Conservation (phyloP, 1,139 yeast species). For the Suzukiozyma palmioleophila region DNA sequence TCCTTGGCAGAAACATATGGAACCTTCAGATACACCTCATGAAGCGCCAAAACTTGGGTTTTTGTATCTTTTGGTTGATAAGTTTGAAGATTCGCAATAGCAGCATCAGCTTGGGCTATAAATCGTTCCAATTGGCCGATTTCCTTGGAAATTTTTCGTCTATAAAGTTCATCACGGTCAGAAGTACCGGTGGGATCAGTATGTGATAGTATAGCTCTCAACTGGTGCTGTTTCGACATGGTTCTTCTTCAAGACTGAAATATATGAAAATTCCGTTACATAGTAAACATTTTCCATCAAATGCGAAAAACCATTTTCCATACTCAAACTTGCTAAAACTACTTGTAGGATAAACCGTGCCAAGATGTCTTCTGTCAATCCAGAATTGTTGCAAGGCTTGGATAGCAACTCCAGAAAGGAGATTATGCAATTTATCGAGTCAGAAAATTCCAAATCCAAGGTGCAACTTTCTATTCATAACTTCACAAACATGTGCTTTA, state of each 20-base stretch:
- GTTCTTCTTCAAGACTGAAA: neutral
- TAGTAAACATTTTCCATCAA: too few relatives aligned
- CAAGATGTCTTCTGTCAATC: slow-evolving; percentile 56
- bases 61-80: neutral
- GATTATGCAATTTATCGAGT: slow-evolving; percentile 68
- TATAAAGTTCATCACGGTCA: slow-evolving; percentile 18
- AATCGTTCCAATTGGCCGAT: slow-evolving; percentile 22
- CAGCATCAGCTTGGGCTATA: slow-evolving; percentile 27
- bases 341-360: neutral
- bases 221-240: slow-evolving; percentile 5
- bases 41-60: slow-evolving; percentile 20
- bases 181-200: slow-evolving; percentile 1
- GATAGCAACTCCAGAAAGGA: slow-evolving; percentile 74
- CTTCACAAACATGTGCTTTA: slow-evolving; percentile 88
- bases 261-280: too few relatives aligned
- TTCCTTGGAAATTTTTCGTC: slow-evolving; percentile 24
- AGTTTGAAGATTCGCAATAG: slow-evolving; percentile 10
- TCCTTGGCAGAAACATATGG: slow-evolving; percentile 33
- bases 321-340: too few relatives aligned
- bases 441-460: slow-evolving; percentile 83
- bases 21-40: slow-evolving; percentile 23
- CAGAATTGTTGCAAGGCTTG: slow-evolving; percentile 56
- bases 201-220: slow-evolving; percentile 5
- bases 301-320: neutral
- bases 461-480: slow-evolving; percentile 82